Conservation (phyloP, 2,329 filamentous ascomycete species). For the Pseudocercospora cruenta region DNA sequence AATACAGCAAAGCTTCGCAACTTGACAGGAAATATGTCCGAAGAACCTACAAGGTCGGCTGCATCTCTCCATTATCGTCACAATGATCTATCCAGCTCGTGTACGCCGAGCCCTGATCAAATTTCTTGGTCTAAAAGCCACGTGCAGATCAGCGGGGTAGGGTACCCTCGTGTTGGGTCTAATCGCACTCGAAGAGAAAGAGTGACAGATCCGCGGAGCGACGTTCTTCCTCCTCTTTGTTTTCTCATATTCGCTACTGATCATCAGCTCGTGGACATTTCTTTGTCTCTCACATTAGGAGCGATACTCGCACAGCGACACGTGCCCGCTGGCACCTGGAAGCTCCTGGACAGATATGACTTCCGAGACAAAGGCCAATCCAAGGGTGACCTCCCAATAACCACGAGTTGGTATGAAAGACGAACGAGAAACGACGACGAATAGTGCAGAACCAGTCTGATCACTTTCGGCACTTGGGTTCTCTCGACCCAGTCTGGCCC, state of each 20-base stretch:
- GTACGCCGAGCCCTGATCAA: no score
- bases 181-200: background rate
- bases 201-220: background rate
- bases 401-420: background rate
- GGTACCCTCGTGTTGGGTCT: background rate
- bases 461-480: no score
- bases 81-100: no score
- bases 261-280: background rate
- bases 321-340: background rate
- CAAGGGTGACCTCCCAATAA: background rate
- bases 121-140: no score
- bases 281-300: background rate
- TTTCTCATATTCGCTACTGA: background rate
- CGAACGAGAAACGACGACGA: background rate
- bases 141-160: background rate
- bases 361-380: background rate
- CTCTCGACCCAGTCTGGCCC: background rate
- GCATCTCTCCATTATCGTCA: no score
- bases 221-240: background rate
- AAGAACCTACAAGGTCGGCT: no score
- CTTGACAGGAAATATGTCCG: no score
- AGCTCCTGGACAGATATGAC: background rate
- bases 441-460: background rate
- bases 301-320: background rate
- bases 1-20: no score